Percentiles rank a stretch among this genome's conserved stretches.
phyloP scores from a whole-genome alignment of 1,139 yeast genomes.

The Sugiyamaella novakii region DNA sequence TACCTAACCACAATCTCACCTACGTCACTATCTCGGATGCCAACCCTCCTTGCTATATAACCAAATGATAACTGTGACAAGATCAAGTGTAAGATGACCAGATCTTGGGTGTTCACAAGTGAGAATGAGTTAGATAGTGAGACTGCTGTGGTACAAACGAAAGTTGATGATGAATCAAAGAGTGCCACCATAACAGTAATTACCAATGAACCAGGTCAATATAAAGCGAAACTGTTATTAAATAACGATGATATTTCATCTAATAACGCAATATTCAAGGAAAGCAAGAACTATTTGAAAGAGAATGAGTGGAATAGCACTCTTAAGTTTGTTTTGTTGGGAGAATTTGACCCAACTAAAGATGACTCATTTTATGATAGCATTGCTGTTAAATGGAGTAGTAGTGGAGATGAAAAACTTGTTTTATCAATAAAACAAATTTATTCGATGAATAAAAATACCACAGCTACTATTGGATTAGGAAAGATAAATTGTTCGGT shows the following conservation, averaged over 20 bases:
- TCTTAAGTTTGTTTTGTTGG: slow-evolving; percentile 22
- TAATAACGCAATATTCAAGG: slow-evolving; percentile 6
- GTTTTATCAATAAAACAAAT: slow-evolving; percentile 22
- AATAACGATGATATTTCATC: not conserved
- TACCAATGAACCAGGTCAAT: slow-evolving; percentile 12
- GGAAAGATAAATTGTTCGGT: slow-evolving; percentile 5
- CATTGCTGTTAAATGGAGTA: slow-evolving; percentile 7
- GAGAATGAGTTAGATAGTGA: slow-evolving; percentile 6
- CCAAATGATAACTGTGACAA: too few species aligned
- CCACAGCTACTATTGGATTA: slow-evolving; percentile 18
- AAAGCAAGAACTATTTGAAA: slow-evolving; percentile 15
- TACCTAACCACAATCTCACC: too few species aligned
- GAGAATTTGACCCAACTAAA: slow-evolving; percentile 3
- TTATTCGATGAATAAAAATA: slow-evolving; percentile 9
- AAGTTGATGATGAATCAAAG: not conserved
- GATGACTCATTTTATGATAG: slow-evolving; percentile 13
- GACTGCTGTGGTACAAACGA: slow-evolving; percentile 7
- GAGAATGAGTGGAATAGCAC: slow-evolving; percentile 21
- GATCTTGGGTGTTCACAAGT: slow-evolving; percentile 8
- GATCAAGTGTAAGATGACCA: too few species aligned
- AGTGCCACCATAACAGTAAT: slow-evolving; percentile 1
- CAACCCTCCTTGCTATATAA: too few species aligned
- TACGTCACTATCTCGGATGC: too few species aligned
- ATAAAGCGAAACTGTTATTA: not conserved
- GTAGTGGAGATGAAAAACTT: slow-evolving; percentile 11